Conservation (phyloP, 208 protist species). For the Trypanosoma conorhini region DNA sequence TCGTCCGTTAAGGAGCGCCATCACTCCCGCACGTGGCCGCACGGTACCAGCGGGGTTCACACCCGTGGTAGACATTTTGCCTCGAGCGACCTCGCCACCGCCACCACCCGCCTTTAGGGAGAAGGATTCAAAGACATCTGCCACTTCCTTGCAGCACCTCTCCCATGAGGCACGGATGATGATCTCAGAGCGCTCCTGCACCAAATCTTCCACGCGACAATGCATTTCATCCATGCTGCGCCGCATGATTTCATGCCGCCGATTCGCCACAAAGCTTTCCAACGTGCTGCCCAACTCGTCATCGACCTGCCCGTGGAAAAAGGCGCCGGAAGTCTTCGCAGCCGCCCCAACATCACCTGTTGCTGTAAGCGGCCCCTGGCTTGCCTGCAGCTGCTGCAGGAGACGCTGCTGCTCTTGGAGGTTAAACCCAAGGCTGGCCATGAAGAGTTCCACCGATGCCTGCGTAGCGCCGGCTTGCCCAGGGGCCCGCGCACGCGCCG, state of each 20-base stretch:
- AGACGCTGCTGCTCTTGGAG: slow-evolving; percentile 82
- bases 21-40: slow-evolving; percentile 20
- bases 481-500: not conserved
- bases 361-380: slow-evolving; percentile 43
- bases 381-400: slow-evolving; percentile 64
- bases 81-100: not conserved
- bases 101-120: slow-evolving; percentile 24
- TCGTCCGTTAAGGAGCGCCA: slow-evolving; percentile 38
- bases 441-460: slow-evolving; percentile 82
- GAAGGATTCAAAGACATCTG: slow-evolving; percentile 67
- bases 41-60: not conserved
- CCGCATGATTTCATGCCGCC: slow-evolving; percentile 50
- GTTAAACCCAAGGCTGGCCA: slow-evolving; percentile 82
- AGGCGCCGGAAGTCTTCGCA: slow-evolving; percentile 12
- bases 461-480: slow-evolving; percentile 34
- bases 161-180: slow-evolving; percentile 69
- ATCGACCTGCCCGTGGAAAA: slow-evolving; percentile 13
- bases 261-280: slow-evolving; percentile 60
- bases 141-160: slow-evolving; percentile 52
- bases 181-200: slow-evolving; percentile 53
- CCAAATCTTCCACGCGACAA: slow-evolving; percentile 48
- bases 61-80: not conserved
- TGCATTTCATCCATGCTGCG: slow-evolving; percentile 64
- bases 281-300: slow-evolving; percentile 37
- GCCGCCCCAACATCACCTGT: slow-evolving; percentile 7